These are phyloP conservation scores for Chaetomidium leptoderma DNA, from an alignment of 495 filamentous ascomycete species.

Conservation along the genomic window DNA sequence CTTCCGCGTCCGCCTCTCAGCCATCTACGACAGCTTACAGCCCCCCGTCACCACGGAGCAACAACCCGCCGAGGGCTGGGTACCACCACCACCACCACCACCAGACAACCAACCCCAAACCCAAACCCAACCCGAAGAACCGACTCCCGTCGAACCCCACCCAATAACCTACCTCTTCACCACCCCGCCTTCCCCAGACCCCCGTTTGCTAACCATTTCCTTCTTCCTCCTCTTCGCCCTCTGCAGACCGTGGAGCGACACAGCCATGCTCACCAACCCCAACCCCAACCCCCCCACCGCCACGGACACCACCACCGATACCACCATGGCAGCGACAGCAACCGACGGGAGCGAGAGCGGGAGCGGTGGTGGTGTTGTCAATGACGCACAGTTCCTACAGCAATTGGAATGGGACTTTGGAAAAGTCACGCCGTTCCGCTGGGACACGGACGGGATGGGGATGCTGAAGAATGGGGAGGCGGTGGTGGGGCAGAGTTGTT, in stretches of 20 bases:
- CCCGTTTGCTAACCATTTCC: slow-evolving; percentile 7
- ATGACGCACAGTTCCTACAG: not conserved
- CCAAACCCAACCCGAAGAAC: slow-evolving; percentile 19
- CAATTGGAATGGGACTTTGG: slow-evolving; percentile 12
- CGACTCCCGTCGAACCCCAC: not conserved
- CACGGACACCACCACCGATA: too few relatives aligned
- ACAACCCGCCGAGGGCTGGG: slow-evolving; percentile 24
- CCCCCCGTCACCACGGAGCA: too few relatives aligned
- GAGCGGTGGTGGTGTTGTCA: not conserved
- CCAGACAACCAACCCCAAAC: not conserved
- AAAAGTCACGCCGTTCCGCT: slow-evolving; percentile 14
- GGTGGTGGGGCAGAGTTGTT: not conserved
- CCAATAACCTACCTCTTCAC: slow-evolving; percentile 20
- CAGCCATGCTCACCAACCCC: not conserved
- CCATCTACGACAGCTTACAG: slow-evolving; percentile 18
- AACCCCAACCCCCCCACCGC: not conserved
- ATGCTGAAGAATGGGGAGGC: not conserved
- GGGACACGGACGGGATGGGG: slow-evolving; percentile 19
- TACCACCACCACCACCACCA: slow-evolving; percentile 18
- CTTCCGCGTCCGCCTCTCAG: slow-evolving; percentile 23
- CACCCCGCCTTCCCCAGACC: slow-evolving; percentile 13
- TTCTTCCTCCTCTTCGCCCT: slow-evolving; percentile 20
- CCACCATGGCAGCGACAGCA: too few relatives aligned
- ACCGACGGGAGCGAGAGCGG: not conserved
- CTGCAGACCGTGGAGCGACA: slow-evolving; percentile 24